A percentile compares a stretch with the other conserved stretches of the same genome.
Evolutionary conservation across 257 asterid genomes (phyloP).

Genomic region (Linaria vulgaris): DNA sequence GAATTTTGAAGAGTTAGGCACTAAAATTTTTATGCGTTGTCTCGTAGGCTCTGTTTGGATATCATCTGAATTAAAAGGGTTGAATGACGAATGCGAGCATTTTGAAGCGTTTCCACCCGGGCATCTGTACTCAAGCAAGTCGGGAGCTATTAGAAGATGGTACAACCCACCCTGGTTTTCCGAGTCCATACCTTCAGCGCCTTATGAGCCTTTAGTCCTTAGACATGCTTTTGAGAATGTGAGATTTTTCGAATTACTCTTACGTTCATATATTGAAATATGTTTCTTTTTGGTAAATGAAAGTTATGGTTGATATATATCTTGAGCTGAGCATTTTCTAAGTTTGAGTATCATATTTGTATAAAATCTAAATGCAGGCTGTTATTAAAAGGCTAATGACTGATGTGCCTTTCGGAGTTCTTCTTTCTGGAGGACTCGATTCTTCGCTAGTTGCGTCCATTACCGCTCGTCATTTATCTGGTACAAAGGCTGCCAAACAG

Average conservation of each 20-base stretch:
- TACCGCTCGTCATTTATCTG: constrained; percentile 86
- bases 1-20: background rate
- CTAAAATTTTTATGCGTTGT: background rate
- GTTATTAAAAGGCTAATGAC: constrained; percentile 93
- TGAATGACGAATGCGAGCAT: constrained; percentile 88
- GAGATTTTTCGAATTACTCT: constrained; percentile 24
- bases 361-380: constrained; percentile 54
- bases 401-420: constrained; percentile 96
- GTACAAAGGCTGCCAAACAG: constrained; percentile 79
- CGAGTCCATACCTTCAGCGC: constrained; percentile 78
- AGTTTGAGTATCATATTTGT: constrained; percentile 1
- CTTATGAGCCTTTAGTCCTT: constrained; percentile 76
- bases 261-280: background rate
- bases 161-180: constrained; percentile 90
- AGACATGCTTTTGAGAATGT: constrained; percentile 87
- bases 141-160: constrained; percentile 72
- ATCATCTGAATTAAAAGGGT: constrained; percentile 84
- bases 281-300: too few species aligned
- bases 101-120: constrained; percentile 95
- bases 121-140: constrained; percentile 85
- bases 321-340: background rate
- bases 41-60: constrained; percentile 88
- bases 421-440: constrained; percentile 96
- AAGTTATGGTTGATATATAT: too few species aligned
- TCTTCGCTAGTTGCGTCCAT: constrained; percentile 89